These are phyloP conservation scores for Linnemannia elongata DNA, from an alignment of 192 early-diverging fungal species.

Conservation along the genomic window DNA sequence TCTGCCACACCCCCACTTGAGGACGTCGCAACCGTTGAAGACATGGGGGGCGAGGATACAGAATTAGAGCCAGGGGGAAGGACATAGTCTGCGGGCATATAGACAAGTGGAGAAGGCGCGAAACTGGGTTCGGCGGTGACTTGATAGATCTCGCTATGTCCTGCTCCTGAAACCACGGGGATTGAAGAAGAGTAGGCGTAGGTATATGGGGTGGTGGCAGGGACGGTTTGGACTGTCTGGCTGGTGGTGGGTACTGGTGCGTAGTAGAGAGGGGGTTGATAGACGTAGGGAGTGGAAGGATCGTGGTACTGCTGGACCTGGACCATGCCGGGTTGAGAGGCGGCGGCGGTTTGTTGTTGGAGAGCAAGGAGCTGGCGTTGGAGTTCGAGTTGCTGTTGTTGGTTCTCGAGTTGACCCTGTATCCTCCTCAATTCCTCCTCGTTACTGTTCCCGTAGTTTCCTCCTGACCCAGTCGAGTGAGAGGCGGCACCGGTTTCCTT, in stretches of 20 bases:
- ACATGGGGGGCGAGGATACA: not conserved
- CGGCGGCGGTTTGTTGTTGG: constrained; percentile 20
- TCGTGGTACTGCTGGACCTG: not conserved
- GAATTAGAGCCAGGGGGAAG: not conserved
- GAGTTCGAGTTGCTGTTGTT: constrained; percentile 29
- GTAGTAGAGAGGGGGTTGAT: not conserved
- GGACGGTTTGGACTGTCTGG: not conserved
- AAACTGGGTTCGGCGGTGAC: not conserved
- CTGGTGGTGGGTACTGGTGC: not conserved
- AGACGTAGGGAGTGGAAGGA: not conserved
- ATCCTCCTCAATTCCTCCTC: not conserved
- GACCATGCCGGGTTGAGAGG: not conserved
- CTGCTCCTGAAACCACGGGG: not conserved
- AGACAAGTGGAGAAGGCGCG: not conserved
- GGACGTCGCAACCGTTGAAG: not conserved
- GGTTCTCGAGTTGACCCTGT: constrained; percentile 19
- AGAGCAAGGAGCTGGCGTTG: constrained; percentile 21
- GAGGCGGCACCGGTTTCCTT: not conserved
- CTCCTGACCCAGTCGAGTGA: not conserved
- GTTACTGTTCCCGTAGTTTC: not conserved
- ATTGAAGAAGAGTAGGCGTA: not conserved
- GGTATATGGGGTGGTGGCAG: not conserved
- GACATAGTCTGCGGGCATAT: not conserved
- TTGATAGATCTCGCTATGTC: not conserved
- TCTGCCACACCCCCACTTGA: not conserved